Evolutionary conservation across 108 stramenopile genomes (phyloP).

Genomic region (Schizochytrium sp.): DNA sequence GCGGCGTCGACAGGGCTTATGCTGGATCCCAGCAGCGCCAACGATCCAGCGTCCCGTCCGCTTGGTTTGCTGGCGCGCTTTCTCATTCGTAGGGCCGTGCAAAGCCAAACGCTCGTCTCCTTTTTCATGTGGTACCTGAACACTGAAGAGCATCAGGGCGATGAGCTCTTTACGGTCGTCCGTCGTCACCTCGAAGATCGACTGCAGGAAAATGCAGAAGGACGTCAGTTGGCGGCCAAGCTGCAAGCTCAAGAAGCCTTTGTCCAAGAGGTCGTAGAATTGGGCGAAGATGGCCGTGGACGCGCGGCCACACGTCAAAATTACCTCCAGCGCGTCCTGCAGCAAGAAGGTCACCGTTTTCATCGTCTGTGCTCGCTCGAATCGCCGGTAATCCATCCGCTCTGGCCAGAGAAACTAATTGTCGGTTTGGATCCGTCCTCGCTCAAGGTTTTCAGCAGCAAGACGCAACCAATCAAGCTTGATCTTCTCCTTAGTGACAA

Average conservation of each 20-base stretch:
- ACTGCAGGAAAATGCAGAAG: constrained; percentile 38
- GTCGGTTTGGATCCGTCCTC: not conserved
- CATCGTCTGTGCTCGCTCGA: constrained; percentile 8
- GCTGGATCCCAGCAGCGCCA: too few species aligned
- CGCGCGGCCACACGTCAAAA: not conserved
- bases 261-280: not conserved
- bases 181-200: constrained; percentile 57
- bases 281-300: not conserved
- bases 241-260: not conserved
- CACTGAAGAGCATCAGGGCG: constrained; percentile 69
- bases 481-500: not conserved
- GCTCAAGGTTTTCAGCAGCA: constrained; percentile 23
- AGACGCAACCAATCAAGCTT: not conserved
- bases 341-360: constrained; percentile 28
- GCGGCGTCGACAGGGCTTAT: not conserved
- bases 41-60: not conserved
- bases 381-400: not conserved
- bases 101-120: constrained; percentile 74
- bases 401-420: not conserved
- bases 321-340: not conserved
- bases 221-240: not conserved
- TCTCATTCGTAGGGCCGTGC: constrained; percentile 77
- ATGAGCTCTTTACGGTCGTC: constrained; percentile 65
- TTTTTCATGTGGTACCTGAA: constrained; percentile 88
- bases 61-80: constrained; percentile 59